phyloP scores from a whole-genome alignment of 192 early-diverging fungal genomes.

The Geosiphon pyriformis region DNA sequence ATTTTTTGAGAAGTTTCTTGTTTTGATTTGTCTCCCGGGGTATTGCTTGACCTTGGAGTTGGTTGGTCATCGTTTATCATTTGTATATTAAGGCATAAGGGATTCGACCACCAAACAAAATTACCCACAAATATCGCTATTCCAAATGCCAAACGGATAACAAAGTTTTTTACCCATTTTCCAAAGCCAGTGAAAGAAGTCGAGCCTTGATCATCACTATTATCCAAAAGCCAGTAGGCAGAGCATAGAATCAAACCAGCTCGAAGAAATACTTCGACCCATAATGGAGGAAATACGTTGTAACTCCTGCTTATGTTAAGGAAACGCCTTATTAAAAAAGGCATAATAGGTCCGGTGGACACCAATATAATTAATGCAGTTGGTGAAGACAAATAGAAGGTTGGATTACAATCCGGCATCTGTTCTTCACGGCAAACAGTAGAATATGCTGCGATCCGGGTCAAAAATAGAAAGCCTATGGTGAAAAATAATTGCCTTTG shows the following conservation, averaged over 20 bases:
- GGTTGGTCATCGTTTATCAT: constrained; percentile 26
- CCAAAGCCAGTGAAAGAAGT: background rate
- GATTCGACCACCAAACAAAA: constrained; percentile 47
- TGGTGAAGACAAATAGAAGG: constrained; percentile 65
- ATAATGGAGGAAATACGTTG: constrained; percentile 45
- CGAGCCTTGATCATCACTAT: constrained; percentile 9
- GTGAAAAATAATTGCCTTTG: constrained; percentile 38
- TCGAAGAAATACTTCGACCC: constrained; percentile 53
- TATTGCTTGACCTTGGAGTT: background rate
- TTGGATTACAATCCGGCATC: constrained; percentile 68
- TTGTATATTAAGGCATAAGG: constrained; percentile 49
- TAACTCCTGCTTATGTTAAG: constrained; percentile 49
- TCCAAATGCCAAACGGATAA: constrained; percentile 52
- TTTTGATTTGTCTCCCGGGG: background rate
- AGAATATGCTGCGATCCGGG: constrained; percentile 46
- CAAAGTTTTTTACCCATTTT: constrained; percentile 36
- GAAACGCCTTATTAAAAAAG: constrained; percentile 35
- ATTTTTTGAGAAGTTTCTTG: constrained; percentile 28
- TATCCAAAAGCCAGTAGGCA: constrained; percentile 53
- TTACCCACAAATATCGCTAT: constrained; percentile 47
- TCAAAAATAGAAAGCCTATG: constrained; percentile 52
- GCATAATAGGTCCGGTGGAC: constrained; percentile 36
- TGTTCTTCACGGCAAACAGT: constrained; percentile 92
- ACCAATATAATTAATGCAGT: constrained; percentile 42
- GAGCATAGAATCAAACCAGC: constrained; percentile 48